Evolutionary conservation across 352 stramenopile genomes (phyloP), one percentile per base, ranked within the genome.

Genomic region (Phytophthora kernoviae): DNA sequence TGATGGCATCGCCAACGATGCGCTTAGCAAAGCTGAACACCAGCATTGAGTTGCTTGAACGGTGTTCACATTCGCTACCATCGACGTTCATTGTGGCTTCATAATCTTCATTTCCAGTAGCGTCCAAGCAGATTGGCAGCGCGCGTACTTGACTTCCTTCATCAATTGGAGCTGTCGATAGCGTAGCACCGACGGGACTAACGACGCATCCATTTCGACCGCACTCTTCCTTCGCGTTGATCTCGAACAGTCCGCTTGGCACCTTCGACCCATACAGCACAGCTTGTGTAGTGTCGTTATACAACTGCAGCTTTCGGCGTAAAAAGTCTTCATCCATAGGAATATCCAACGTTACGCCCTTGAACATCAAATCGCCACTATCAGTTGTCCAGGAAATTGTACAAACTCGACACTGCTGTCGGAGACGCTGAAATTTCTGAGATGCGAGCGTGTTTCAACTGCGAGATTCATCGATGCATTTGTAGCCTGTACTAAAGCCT

Each of bases 221-320:
- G 42, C 77, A 87, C 22, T 84, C 77, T 20, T 87, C 77, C 47
- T 84, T 84, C 1, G 77, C 51, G 43, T 87, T 87, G 45, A 87
- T 84, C 48, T 85, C 58, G 54, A 85, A 87, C 7, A 74, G 40
- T 0, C 50, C 61, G 7, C 53, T 32, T 2, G 53, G 54, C 1
- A 52, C 68, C 10, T 62, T 24, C 10, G 54, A 47, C n/a, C 68
- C 68, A 42, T 77, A 77, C 2, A 68, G 22, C 20, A 77, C 68
- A 21, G 63, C 70, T 21, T 70, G 39, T 1, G 77, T 87, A 11
- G 70, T 77, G 24, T 77, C 64, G 6, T 73, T 63, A 1, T 41
- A 10, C 0, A 87, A 26, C 6, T 50, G 40, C 6, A 87, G 39
- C 7, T 65, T 18, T 3, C 77, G 68, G 9, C 64, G 68, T n/a